phyloP scores from a whole-genome alignment of 1,284 basidiomycete species.

The Albatrellus sp. region DNA sequence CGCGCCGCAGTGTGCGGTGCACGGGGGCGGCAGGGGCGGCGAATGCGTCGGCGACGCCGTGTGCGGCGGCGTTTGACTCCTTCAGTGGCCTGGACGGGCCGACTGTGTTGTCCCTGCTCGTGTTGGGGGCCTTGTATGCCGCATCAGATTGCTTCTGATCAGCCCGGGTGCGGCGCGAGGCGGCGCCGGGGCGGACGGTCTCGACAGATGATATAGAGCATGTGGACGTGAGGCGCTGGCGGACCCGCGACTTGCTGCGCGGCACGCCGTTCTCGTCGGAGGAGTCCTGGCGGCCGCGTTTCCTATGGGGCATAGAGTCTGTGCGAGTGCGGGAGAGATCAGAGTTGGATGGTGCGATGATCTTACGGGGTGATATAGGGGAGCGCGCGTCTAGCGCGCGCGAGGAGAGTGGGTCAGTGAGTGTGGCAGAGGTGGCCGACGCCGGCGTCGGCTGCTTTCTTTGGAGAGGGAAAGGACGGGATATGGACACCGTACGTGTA shows the following conservation, averaged over 20 bases:
- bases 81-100: neutral
- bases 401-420: conserved; percentile 1
- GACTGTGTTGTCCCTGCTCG: too few relatives aligned
- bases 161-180: neutral
- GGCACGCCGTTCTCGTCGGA: conserved; percentile 10
- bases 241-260: conserved; percentile 9
- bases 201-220: conserved; percentile 8
- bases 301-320: conserved; percentile 1
- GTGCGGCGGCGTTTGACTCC: neutral
- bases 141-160: neutral
- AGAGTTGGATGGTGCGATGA: neutral
- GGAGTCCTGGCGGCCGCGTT: conserved; percentile 11
- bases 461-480: conserved; percentile 9
- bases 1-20: conserved; percentile 10
- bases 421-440: conserved; percentile 7
- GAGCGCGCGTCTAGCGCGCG: conserved; percentile 4
- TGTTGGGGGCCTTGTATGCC: neutral
- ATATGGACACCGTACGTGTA: conserved; percentile 2
- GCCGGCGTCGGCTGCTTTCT: conserved; percentile 7
- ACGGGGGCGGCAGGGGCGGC: conserved; percentile 1
- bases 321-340: neutral
- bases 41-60: conserved; percentile 1
- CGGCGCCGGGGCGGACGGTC: conserved; percentile 8
- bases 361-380: neutral
- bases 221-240: conserved; percentile 11